phyloP scores from a whole-genome alignment of 768 basidiomycete genomes.

The Panellus pusillus region DNA sequence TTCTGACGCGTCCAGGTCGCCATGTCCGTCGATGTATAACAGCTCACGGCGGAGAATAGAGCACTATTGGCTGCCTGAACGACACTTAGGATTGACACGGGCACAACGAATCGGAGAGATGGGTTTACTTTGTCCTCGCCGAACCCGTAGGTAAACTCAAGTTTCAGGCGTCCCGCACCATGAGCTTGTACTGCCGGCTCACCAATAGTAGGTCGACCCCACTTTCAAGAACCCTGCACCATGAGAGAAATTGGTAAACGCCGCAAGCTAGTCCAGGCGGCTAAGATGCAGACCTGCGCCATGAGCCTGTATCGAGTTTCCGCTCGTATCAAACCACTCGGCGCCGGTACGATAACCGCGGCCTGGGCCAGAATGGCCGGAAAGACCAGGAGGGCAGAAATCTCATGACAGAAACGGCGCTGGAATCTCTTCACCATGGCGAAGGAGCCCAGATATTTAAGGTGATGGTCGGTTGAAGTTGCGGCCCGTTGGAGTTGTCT shows the following conservation, averaged over 20 bases:
- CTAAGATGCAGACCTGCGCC: slow-evolving; percentile 46
- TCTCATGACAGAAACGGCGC: slow-evolving; percentile 9
- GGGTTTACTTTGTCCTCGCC: slow-evolving; percentile 53
- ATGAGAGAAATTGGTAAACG: too few species aligned
- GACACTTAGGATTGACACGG: too few species aligned
- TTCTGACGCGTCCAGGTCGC: slow-evolving; percentile 57
- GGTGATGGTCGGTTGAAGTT: slow-evolving; percentile 8
- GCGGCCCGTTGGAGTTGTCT: not conserved
- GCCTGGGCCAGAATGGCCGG: slow-evolving; percentile 25
- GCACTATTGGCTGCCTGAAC: slow-evolving; percentile 44
- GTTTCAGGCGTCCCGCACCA: too few species aligned
- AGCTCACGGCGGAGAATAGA: slow-evolving; percentile 50
- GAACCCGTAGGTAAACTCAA: slow-evolving; percentile 18
- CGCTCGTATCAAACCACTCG: slow-evolving; percentile 60
- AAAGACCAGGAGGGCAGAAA: slow-evolving; percentile 14
- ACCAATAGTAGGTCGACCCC: slow-evolving; percentile 57
- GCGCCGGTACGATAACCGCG: slow-evolving; percentile 60
- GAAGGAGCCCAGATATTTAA: not conserved
- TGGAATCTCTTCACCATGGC: not conserved
- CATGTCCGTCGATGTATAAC: slow-evolving; percentile 46
- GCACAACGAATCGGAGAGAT: too few species aligned
- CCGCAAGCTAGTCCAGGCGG: too few species aligned
- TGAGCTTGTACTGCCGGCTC: too few species aligned
- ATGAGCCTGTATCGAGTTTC: slow-evolving; percentile 63
- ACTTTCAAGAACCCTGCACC: slow-evolving; percentile 33